Evolutionary conservation across 2,329 filamentous ascomycete genomes (phyloP).

Genomic region (Karstenula rhodostoma): DNA sequence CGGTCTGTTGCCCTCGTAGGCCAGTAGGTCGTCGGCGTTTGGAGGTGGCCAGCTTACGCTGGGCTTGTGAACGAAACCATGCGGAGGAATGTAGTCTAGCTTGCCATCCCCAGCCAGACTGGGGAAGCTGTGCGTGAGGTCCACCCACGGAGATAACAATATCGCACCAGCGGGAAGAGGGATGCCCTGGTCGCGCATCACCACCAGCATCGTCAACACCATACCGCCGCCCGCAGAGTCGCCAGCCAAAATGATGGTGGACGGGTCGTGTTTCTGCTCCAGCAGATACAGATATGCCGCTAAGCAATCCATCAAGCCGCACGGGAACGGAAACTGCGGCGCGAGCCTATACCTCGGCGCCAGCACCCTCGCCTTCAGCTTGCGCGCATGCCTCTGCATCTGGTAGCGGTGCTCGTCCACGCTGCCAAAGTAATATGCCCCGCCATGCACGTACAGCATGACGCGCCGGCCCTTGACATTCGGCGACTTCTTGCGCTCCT

Average conservation of each 20-base stretch:
- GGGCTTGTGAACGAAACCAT: conserved; percentile 90
- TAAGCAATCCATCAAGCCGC: conserved; percentile 87
- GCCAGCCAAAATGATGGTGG: conserved; percentile 84
- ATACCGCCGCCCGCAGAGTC: conserved; percentile 95
- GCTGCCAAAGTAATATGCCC: conserved; percentile 94
- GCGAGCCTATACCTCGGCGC: conserved; percentile 86
- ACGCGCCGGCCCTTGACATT: conserved; percentile 71
- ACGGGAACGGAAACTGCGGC: conserved; percentile 95
- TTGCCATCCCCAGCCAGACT: conserved; percentile 78
- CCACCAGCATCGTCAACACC: conserved; percentile 80
- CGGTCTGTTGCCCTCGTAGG: conserved; percentile 48
- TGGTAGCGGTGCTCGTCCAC: conserved; percentile 98
- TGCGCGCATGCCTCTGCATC: conserved; percentile 93
- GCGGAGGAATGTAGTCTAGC: conserved; percentile 85
- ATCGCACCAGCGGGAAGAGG: conserved; percentile 89
- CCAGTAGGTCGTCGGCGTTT: conserved; percentile 74
- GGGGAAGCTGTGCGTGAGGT: conserved; percentile 93
- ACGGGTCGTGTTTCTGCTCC: conserved; percentile 72
- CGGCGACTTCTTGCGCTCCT: conserved; percentile 70
- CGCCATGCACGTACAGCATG: conserved; percentile 94
- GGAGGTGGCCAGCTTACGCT: conserved; percentile 93
- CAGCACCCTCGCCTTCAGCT: conserved; percentile 88
- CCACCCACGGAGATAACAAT: conserved; percentile 93
- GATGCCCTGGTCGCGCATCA: conserved; percentile 81
- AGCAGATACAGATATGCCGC: conserved; percentile 87